Evolutionary conservation across 2,329 filamentous ascomycete genomes (phyloP).

Genomic region (Cladosporium sp.): DNA sequence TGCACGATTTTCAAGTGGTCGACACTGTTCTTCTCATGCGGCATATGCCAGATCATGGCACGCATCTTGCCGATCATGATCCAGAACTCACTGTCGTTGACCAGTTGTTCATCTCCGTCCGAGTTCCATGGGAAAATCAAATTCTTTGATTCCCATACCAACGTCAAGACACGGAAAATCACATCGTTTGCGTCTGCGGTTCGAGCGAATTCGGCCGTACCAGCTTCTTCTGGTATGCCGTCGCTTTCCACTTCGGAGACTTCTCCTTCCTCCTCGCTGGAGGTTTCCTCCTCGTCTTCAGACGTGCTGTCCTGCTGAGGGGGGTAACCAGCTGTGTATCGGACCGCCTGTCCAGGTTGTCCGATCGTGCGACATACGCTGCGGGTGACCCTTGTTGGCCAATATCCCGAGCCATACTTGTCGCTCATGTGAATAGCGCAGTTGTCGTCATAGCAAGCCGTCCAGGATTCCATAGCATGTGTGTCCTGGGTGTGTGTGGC

Average conservation of each 20-base stretch:
- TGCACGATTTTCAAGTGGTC: background rate
- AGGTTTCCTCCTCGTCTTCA: background rate
- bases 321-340: background rate
- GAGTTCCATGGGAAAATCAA: background rate
- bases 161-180: background rate
- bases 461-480: background rate
- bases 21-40: background rate
- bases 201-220: background rate
- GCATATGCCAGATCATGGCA: background rate
- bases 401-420: background rate
- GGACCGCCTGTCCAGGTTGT: background rate
- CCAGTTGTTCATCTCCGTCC: background rate
- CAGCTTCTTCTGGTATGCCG: background rate
- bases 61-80: background rate
- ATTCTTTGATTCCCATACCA: background rate
- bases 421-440: background rate
- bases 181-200: background rate
- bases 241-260: background rate
- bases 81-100: background rate
- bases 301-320: background rate
- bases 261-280: background rate
- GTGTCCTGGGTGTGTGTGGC: too few relatives aligned
- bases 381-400: background rate
- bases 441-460: background rate
- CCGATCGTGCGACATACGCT: background rate